phyloP scores from a whole-genome alignment of 2,329 filamentous ascomycete species.

The Tolypocladium tundrense region DNA sequence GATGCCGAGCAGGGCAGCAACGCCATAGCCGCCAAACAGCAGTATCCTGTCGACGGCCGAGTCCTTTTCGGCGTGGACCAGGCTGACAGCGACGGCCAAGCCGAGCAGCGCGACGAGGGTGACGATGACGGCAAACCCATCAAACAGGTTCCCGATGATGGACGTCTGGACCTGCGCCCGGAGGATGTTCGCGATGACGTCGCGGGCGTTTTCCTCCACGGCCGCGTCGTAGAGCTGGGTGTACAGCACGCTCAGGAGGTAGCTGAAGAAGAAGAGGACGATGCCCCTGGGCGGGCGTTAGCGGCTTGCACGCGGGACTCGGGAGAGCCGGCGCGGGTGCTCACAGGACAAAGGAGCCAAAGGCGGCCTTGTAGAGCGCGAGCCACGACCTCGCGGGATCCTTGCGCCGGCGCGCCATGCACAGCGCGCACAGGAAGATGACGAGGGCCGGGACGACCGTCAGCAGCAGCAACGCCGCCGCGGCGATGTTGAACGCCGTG shows the following conservation, averaged over 20 bases:
- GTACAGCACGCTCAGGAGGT: slow-evolving; percentile 1
- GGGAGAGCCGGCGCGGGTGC: not conserved
- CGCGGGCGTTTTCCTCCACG: not conserved
- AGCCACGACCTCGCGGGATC: slow-evolving; percentile 15
- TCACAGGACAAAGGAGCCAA: slow-evolving; percentile 14
- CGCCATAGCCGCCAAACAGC: slow-evolving; percentile 6
- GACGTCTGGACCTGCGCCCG: not conserved
- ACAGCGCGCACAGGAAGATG: slow-evolving; percentile 12
- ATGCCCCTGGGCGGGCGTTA: not conserved
- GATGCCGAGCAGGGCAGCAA: slow-evolving; percentile 6
- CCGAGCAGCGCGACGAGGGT: slow-evolving; percentile 13
- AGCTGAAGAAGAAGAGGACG: not conserved
- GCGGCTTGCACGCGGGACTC: not conserved
- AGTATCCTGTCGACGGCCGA: slow-evolving; percentile 6
- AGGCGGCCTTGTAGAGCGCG: slow-evolving; percentile 12
- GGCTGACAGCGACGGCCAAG: slow-evolving; percentile 10
- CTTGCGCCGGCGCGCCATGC: slow-evolving; percentile 8
- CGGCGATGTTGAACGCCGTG: not conserved
- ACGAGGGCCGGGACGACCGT: slow-evolving; percentile 8
- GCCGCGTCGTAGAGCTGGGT: not conserved
- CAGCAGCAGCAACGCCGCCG: slow-evolving; percentile 4
- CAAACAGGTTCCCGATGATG: slow-evolving; percentile 2
- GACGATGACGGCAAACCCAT: slow-evolving; percentile 6
- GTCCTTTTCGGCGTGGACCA: slow-evolving; percentile 5
- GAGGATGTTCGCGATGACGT: not conserved